Conservation (phyloP, 331 rosid genomes). For the Quercus phellos region DNA sequence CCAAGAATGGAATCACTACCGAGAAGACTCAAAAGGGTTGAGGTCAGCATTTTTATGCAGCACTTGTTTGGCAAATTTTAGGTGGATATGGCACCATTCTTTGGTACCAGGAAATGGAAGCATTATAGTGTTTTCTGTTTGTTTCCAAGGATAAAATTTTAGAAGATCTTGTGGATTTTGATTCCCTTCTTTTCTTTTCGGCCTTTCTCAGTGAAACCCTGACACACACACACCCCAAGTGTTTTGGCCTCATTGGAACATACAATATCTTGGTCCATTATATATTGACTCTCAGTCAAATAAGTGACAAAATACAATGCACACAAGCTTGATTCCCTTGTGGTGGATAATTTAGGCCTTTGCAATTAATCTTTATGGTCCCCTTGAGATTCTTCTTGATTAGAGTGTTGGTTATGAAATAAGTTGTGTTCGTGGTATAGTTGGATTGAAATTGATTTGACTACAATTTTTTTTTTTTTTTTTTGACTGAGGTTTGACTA, state of each 20-base stretch:
- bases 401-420: too few species aligned
- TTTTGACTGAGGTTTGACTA: too few species aligned
- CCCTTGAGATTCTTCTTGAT: neutral
- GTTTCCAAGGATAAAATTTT: conserved; percentile 15
- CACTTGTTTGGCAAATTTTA: neutral
- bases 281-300: neutral
- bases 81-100: conserved; percentile 12
- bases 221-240: neutral
- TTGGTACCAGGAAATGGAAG: conserved; percentile 4
- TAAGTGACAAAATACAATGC: neutral
- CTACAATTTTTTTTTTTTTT: too few species aligned
- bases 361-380: neutral
- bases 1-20: conserved; percentile 24
- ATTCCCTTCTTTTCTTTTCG: neutral
- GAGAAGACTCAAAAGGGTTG: neutral
- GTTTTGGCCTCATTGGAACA: neutral
- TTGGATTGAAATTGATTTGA: too few species aligned
- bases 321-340: neutral
- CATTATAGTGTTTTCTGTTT: neutral
- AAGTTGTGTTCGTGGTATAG: too few species aligned
- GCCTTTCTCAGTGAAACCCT: neutral
- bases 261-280: neutral
- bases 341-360: neutral
- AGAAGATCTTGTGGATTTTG: conserved; percentile 3
- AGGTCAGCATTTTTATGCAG: neutral